Conservation (phyloP, 495 filamentous ascomycete species). For the Tuber calosporum region DNA sequence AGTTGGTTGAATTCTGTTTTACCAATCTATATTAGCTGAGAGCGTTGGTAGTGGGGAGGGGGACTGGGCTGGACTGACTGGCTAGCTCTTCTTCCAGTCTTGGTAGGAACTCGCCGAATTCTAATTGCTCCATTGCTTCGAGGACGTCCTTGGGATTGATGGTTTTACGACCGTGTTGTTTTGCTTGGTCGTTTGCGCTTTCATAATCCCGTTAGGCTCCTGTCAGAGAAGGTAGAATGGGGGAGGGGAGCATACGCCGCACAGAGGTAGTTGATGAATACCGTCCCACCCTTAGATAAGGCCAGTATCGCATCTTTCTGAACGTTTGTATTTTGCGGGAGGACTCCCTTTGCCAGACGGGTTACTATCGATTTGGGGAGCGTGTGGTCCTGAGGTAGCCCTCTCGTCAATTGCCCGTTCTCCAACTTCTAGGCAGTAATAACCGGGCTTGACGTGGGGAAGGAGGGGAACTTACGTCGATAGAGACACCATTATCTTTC, state of each 20-base stretch:
- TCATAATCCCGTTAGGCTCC: background rate
- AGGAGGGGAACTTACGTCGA: conserved; percentile 38
- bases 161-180: conserved; percentile 65
- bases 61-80: conserved; percentile 45
- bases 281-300: conserved; percentile 84
- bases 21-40: conserved; percentile 10
- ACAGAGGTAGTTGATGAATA: conserved; percentile 87
- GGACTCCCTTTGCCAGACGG: conserved; percentile 86
- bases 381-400: conserved; percentile 62
- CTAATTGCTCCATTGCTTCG: conserved; percentile 69
- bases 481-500: conserved; percentile 41
- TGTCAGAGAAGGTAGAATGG: background rate
- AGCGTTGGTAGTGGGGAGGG: background rate
- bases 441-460: background rate
- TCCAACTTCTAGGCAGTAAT: background rate
- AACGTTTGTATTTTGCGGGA: conserved; percentile 91
- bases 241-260: conserved; percentile 58
- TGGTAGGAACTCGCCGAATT: conserved; percentile 64
- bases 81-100: conserved; percentile 54
- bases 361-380: conserved; percentile 92
- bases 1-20: conserved; percentile 50
- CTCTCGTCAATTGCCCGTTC: conserved; percentile 6
- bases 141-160: conserved; percentile 79
- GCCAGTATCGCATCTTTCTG: conserved; percentile 88
- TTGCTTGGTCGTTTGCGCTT: conserved; percentile 72